phyloP scores from a whole-genome alignment of 306 rosid genomes.

The Vigna angularis region DNA sequence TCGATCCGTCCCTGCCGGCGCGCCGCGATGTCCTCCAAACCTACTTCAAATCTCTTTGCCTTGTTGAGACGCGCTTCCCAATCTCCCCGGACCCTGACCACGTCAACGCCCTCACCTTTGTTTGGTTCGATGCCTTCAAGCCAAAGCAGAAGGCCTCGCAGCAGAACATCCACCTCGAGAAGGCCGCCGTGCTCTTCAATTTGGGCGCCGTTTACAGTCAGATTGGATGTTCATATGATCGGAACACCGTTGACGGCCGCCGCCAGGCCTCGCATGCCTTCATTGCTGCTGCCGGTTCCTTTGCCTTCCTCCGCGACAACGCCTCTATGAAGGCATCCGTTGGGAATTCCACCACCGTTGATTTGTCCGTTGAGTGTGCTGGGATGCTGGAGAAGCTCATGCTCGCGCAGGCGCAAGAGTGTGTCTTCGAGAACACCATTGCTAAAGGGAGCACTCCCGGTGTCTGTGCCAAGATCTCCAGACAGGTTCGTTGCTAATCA shows the following conservation, averaged over 20 bases:
- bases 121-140: conserved; percentile 94
- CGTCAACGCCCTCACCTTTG: conserved; percentile 75
- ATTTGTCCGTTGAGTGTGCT: conserved; percentile 79
- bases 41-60: conserved; percentile 85
- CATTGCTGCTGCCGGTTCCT: conserved; percentile 87
- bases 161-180: conserved; percentile 95
- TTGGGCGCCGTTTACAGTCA: conserved; percentile 91
- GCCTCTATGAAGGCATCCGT: conserved; percentile 85
- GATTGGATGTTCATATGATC: conserved; percentile 85
- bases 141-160: conserved; percentile 83
- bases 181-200: conserved; percentile 86
- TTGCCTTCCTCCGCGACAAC: conserved; percentile 71
- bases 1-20: conserved; percentile 84
- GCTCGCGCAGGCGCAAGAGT: conserved; percentile 99
- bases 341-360: conserved; percentile 81
- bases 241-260: conserved; percentile 81
- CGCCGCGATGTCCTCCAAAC: conserved; percentile 88
- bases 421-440: conserved; percentile 89
- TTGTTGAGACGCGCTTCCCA: conserved; percentile 93
- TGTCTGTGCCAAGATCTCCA: conserved; percentile 95
- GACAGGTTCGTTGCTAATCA: conserved; percentile 68
- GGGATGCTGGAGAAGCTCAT: conserved; percentile 96
- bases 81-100: conserved; percentile 89
- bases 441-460: conserved; percentile 97
- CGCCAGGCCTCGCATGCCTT: conserved; percentile 85